These are phyloP conservation scores for Trichoderma breve DNA, from an alignment of 2,329 filamentous ascomycete genomes.

Conservation along the genomic window DNA sequence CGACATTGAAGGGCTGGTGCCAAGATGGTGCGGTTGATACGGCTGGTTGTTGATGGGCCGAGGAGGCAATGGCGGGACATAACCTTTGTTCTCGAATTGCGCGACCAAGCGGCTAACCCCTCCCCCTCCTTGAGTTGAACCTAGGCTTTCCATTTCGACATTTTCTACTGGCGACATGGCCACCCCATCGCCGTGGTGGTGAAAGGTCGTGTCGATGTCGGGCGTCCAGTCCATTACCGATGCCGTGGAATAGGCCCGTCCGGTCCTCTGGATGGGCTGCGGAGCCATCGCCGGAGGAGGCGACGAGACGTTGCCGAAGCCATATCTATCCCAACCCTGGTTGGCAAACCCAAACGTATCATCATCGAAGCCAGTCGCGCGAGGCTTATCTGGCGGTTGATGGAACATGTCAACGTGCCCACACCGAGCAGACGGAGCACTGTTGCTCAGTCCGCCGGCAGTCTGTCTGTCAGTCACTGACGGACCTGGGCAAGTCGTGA, in stretches of 20 bases:
- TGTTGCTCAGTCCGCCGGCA: slow-evolving; percentile 35
- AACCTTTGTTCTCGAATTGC: slow-evolving; percentile 42
- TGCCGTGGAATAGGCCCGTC: slow-evolving; percentile 29
- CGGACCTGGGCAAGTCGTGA: slow-evolving; percentile 40
- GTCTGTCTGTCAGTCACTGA: slow-evolving; percentile 36
- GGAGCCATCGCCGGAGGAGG: slow-evolving; percentile 27
- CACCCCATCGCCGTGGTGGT: slow-evolving; percentile 25
- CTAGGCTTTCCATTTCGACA: slow-evolving; percentile 32
- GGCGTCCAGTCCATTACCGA: slow-evolving; percentile 41
- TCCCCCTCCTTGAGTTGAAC: slow-evolving; percentile 25
- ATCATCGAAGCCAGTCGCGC: slow-evolving; percentile 31
- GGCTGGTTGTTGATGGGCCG: slow-evolving; percentile 32
- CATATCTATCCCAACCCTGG: slow-evolving; percentile 35
- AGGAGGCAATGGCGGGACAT: slow-evolving; percentile 37
- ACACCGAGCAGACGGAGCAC: slow-evolving; percentile 33
- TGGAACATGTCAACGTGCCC: slow-evolving; percentile 40
- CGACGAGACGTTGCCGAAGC: slow-evolving; percentile 26
- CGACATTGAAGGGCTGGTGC: slow-evolving; percentile 29
- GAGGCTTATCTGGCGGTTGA: slow-evolving; percentile 34
- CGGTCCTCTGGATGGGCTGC: slow-evolving; percentile 29
- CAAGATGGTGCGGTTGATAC: slow-evolving; percentile 30
- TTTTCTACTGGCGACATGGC: slow-evolving; percentile 23
- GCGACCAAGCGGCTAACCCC: slow-evolving; percentile 40
- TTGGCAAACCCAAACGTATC: slow-evolving; percentile 33
- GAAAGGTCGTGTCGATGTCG: slow-evolving; percentile 31